Evolutionary conservation across 257 asterid genomes (phyloP), one percentile per base, ranked within the genome.

Genomic region (Nicotiana sylvestris): DNA sequence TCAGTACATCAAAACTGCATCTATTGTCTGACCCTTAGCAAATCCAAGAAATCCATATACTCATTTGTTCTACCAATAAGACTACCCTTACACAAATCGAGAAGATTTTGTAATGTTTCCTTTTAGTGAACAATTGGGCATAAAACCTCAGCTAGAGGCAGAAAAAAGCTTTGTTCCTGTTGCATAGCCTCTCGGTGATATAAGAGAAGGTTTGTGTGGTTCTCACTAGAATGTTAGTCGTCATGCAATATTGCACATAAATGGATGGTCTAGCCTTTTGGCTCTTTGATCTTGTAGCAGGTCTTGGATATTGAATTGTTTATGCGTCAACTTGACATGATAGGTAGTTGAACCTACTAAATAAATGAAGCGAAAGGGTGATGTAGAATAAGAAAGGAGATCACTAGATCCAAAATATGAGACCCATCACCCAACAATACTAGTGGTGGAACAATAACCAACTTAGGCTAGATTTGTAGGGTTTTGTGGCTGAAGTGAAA

Each of bases 331-430:
- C 60, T 70, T 43, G 58, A 70, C 78, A 43, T 53, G 6, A 21
- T 70, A 43, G 37, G 55, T n/a, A 43, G 37, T 58, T 18, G 64
- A 58, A 18, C 27, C 64, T 58, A 58, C 64, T 18, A 58, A 17
- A 15, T 17, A 17, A 18, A 18, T 2, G 64, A 15, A 21, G 33
- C 21, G 2, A 72, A 43, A 12, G 78, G 6, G 60, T 72, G 78
- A 43, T 72, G 21, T 72, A 21, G 78, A 46, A 46, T 72, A 72
- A 43, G 33, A 69, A 69, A 37, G 77, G 77, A 69, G 57, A 69
- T n/a, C 18, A 37, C 18, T n/a, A 39, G 77, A n/a, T 39, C 57
- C 77, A 69, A 72, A 72, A 72, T 72, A 32, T 46, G 60, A 10
- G 49, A 43, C 18, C 32, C 35, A 43, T 27, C 35, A 43, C 18